A percentile compares a stretch with the other conserved stretches of the same genome.
These are phyloP conservation scores for Akebia trifoliata DNA, from an alignment of 164 flowering plant species.

Conservation along the genomic window DNA sequence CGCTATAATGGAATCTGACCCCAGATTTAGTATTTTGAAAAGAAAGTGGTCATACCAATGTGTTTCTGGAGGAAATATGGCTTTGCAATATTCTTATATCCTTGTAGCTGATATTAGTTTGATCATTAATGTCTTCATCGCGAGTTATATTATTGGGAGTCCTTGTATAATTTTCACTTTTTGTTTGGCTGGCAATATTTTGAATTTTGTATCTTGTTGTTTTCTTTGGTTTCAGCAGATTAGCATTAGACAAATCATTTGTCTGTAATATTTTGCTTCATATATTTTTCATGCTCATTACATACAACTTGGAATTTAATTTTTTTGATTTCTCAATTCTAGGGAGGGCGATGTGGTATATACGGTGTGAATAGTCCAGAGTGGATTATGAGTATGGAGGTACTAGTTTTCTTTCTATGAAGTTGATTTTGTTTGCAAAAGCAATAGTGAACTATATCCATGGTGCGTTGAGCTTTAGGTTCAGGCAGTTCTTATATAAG, in stretches of 20 bases:
- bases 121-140: neutral
- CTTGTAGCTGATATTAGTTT: neutral
- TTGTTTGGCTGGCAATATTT: neutral
- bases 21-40: neutral
- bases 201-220: neutral
- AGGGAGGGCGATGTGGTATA: conserved; percentile 92
- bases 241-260: neutral
- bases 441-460: neutral
- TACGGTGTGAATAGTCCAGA: conserved; percentile 82
- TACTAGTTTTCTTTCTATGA: conserved; percentile 17
- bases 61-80: neutral
- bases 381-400: conserved; percentile 99
- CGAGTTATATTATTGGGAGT: neutral
- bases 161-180: neutral
- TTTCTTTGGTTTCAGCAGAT: conserved; percentile 3
- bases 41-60: too few relatives aligned
- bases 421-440: neutral
- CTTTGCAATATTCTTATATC: neutral
- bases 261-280: neutral
- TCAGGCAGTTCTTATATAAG: neutral
- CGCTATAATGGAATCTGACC: neutral
- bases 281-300: too few relatives aligned
- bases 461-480: neutral
- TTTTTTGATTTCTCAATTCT: conserved; percentile 12
- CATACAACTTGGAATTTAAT: conserved; percentile 1